Percentiles rank a stretch among this genome's conserved stretches.
Conservation (phyloP, 2,329 filamentous ascomycete species). For the Apiospora pterosperma region DNA sequence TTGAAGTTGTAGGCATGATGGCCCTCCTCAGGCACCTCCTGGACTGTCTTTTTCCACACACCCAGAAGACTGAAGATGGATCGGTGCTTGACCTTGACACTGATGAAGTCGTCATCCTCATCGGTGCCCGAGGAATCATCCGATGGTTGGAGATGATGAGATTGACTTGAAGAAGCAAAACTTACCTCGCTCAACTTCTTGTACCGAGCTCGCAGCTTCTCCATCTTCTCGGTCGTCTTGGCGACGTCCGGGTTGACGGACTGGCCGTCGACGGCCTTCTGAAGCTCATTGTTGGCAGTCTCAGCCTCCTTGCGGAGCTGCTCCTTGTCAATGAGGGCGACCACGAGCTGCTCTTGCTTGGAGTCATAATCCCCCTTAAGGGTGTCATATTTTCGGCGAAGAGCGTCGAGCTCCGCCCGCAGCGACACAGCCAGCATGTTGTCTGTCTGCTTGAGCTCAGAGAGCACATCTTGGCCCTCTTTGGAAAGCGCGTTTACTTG, state of each 20-base stretch:
- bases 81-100: slow-evolving; percentile 18
- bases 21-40: slow-evolving; percentile 8
- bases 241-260: slow-evolving; percentile 27
- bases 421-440: slow-evolving; percentile 56
- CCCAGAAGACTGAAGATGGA: slow-evolving; percentile 17
- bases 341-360: slow-evolving; percentile 57
- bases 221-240: slow-evolving; percentile 48
- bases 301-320: slow-evolving; percentile 54
- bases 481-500: slow-evolving; percentile 51
- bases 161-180: slow-evolving; percentile 17
- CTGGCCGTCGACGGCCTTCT: slow-evolving; percentile 30
- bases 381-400: slow-evolving; percentile 48
- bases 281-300: slow-evolving; percentile 38
- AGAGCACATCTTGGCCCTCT: slow-evolving; percentile 51
- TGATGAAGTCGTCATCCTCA: slow-evolving; percentile 13
- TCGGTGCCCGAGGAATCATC: slow-evolving; percentile 6
- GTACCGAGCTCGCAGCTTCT: slow-evolving; percentile 53
- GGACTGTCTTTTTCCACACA: neutral
- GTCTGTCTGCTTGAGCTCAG: slow-evolving; percentile 58
- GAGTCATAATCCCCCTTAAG: slow-evolving; percentile 51
- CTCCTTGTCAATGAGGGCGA: slow-evolving; percentile 58
- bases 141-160: neutral
- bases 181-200: slow-evolving; percentile 59
- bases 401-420: slow-evolving; percentile 52
- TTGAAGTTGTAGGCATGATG: slow-evolving; percentile 16